Conservation (phyloP, 495 filamentous ascomycete genomes). For the Aspergillus egyptiacus region DNA sequence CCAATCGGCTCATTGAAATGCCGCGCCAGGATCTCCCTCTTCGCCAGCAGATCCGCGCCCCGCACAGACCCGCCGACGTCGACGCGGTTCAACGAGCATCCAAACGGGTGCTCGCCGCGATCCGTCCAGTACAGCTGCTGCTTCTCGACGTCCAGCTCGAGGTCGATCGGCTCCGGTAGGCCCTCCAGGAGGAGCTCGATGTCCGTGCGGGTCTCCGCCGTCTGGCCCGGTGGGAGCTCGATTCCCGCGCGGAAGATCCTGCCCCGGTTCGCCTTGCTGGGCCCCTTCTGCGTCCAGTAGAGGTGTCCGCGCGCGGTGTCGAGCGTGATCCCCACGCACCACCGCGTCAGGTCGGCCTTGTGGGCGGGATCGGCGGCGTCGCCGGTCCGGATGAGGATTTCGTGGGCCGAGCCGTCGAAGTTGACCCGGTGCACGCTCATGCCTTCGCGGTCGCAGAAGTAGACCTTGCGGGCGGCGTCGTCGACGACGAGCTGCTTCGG, state of each 20-base stretch:
- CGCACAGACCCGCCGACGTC: too few species aligned
- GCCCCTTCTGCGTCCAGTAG: constrained; percentile 57
- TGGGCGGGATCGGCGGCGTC: constrained; percentile 25
- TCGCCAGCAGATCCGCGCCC: too few species aligned
- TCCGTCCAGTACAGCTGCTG: constrained; percentile 50
- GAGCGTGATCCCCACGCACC: constrained; percentile 51
- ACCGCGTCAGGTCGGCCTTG: constrained; percentile 30
- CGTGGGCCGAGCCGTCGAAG: constrained; percentile 41
- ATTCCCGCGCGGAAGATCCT: constrained; percentile 43
- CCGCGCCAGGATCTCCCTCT: constrained; percentile 31
- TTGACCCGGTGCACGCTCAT: constrained; percentile 40
- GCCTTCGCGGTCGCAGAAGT: constrained; percentile 53
- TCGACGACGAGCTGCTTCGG: constrained; percentile 48
- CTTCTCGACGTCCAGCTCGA: constrained; percentile 39
- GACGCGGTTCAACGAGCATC: constrained; percentile 27
- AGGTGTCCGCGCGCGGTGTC: constrained; percentile 30
- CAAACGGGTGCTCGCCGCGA: constrained; percentile 41
- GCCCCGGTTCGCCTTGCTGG: constrained; percentile 39
- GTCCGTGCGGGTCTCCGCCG: constrained; percentile 29
- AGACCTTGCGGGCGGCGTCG: constrained; percentile 29
- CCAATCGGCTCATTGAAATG: constrained; percentile 46
- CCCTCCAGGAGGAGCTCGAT: constrained; percentile 36
- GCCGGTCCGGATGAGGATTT: constrained; percentile 37
- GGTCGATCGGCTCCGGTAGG: constrained; percentile 51
- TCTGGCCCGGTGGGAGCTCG: constrained; percentile 28